phyloP scores from a whole-genome alignment of 345 rosid genomes.

The Cardamine chenopodiifolia region DNA sequence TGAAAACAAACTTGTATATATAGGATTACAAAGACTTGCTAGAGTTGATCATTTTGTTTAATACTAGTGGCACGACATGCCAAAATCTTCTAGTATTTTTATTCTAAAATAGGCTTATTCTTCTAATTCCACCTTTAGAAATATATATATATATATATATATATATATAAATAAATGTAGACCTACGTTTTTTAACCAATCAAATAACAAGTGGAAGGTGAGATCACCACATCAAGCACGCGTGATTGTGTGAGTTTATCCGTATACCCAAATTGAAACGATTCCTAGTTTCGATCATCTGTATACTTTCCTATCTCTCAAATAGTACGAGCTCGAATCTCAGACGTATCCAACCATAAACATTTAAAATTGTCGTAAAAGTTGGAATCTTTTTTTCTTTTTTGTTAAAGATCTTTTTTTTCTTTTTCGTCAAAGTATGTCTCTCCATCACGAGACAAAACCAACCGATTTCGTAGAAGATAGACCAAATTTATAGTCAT shows the following conservation, averaged over 20 bases:
- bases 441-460: conserved; percentile 15
- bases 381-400: neutral
- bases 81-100: neutral
- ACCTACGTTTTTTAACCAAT: conserved; percentile 2
- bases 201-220: conserved; percentile 15
- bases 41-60: neutral
- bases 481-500: neutral
- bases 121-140: neutral
- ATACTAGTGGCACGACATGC: neutral
- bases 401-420: neutral
- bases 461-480: neutral
- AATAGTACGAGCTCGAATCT: conserved; percentile 24
- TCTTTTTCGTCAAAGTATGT: neutral
- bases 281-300: conserved; percentile 5
- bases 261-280: conserved; percentile 10
- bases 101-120: too few species aligned
- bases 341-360: conserved; percentile 19
- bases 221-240: neutral
- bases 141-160: too few species aligned
- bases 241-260: conserved; percentile 14
- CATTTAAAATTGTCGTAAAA: neutral
- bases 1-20: neutral
- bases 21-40: neutral
- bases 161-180: too few species aligned
- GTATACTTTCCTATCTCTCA: neutral